phyloP scores from a whole-genome alignment of 148 eudicot species.

The Camellia lanceoleosa region DNA sequence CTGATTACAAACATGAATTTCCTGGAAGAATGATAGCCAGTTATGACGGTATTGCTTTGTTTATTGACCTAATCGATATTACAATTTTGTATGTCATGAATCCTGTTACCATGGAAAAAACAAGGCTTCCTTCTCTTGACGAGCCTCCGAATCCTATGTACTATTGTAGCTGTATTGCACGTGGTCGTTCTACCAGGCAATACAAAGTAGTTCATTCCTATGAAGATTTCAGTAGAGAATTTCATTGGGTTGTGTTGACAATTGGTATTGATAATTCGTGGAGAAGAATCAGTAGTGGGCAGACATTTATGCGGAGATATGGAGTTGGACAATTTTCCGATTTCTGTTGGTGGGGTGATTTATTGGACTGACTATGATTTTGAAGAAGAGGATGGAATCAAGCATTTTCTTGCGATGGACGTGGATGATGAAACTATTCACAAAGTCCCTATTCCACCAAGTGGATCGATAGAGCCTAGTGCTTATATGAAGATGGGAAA shows the following conservation, averaged over 20 bases:
- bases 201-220: not conserved
- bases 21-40: not conserved
- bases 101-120: not conserved
- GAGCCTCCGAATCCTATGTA: not conserved
- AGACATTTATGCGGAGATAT: not conserved
- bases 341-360: not conserved
- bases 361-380: conserved; percentile 6
- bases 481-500: not conserved
- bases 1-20: not conserved
- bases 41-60: not conserved
- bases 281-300: not conserved
- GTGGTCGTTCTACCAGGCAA: not conserved
- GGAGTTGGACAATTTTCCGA: not conserved
- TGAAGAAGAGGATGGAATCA: not conserved
- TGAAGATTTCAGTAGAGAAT: not conserved
- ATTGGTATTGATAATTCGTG: not conserved
- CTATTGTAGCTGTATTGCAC: not conserved
- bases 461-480: not conserved
- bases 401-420: not conserved
- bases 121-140: not conserved
- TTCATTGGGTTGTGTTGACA: not conserved
- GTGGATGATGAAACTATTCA: not conserved
- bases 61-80: not conserved
- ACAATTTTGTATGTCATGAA: not conserved
- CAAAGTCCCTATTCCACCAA: conserved; percentile 1